phyloP scores from a whole-genome alignment of 2,329 filamentous ascomycete species.

The Penicillium decumbens region DNA sequence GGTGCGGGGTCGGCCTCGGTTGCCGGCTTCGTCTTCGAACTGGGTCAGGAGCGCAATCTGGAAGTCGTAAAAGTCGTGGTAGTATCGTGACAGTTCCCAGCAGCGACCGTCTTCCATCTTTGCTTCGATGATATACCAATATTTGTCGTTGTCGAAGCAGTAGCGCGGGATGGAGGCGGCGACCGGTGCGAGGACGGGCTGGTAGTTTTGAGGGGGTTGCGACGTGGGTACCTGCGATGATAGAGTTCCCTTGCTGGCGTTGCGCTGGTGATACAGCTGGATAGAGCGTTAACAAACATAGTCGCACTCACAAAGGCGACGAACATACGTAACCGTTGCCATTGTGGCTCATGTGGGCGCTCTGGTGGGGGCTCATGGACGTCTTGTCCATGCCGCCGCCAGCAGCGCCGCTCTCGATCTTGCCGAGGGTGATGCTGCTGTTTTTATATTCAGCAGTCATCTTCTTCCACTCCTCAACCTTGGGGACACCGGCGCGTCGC shows the following conservation, averaged over 20 bases:
- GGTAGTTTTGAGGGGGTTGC: conserved; percentile 46
- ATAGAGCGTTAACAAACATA: not conserved
- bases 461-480: conserved; percentile 98
- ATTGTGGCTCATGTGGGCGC: conserved; percentile 48
- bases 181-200: conserved; percentile 64
- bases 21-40: conserved; percentile 89
- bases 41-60: conserved; percentile 90
- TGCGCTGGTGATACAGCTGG: conserved; percentile 39
- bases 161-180: conserved; percentile 84
- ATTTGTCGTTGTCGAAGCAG: conserved; percentile 95
- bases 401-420: conserved; percentile 58
- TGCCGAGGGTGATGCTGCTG: conserved; percentile 92
- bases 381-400: conserved; percentile 64
- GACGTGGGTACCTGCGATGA: conserved; percentile 31
- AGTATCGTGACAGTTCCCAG: conserved; percentile 91
- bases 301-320: not conserved
- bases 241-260: conserved; percentile 34
- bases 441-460: conserved; percentile 99
- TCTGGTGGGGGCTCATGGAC: conserved; percentile 61
- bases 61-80: conserved; percentile 98
- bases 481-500: conserved; percentile 79
- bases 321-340: conserved; percentile 48
- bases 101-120: conserved; percentile 82
- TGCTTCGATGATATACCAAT: conserved; percentile 96
- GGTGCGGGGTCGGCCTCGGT: conserved; percentile 72